These are phyloP conservation scores for Fomitopsis pulvina DNA, from an alignment of 768 basidiomycete genomes.

Conservation along the genomic window DNA sequence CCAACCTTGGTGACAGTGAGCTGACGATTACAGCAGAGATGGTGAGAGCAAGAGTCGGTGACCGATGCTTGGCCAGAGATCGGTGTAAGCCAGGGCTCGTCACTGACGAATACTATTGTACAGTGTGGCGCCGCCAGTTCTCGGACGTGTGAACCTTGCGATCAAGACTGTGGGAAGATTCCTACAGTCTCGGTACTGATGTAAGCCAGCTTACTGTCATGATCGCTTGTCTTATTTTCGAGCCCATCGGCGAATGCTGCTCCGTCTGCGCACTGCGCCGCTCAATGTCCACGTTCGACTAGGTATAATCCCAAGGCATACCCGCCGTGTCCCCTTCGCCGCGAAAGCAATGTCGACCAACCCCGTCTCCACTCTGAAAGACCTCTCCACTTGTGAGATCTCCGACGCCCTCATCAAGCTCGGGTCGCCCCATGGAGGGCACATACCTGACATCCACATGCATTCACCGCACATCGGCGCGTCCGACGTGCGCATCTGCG, in stretches of 20 bases:
- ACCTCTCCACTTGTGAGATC: slow-evolving; percentile 75
- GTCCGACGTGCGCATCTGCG: slow-evolving; percentile 47
- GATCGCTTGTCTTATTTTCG: too few species aligned
- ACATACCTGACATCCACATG: slow-evolving; percentile 71
- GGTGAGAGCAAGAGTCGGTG: not conserved
- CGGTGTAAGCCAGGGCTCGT: too few species aligned
- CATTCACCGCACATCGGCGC: slow-evolving; percentile 35
- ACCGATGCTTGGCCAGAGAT: too few species aligned
- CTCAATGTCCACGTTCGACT: not conserved
- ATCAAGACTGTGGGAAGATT: too few species aligned
- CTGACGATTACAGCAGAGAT: not conserved
- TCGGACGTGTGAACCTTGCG: too few species aligned
- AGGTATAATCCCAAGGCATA: slow-evolving; percentile 3
- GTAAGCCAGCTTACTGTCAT: too few species aligned
- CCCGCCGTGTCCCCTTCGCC: slow-evolving; percentile 5
- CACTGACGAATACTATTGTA: too few species aligned
- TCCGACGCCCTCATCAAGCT: slow-evolving; percentile 88
- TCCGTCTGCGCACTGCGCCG: too few species aligned
- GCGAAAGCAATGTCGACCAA: slow-evolving; percentile 16
- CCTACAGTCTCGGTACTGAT: too few species aligned
- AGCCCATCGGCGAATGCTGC: too few species aligned
- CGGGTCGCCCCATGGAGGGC: slow-evolving; percentile 61
- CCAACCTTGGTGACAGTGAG: not conserved
- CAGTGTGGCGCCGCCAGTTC: too few species aligned
- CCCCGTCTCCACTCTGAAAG: slow-evolving; percentile 15